phyloP scores from a whole-genome alignment of 1,139 yeast genomes.

The Zygosaccharomyces sapae region DNA sequence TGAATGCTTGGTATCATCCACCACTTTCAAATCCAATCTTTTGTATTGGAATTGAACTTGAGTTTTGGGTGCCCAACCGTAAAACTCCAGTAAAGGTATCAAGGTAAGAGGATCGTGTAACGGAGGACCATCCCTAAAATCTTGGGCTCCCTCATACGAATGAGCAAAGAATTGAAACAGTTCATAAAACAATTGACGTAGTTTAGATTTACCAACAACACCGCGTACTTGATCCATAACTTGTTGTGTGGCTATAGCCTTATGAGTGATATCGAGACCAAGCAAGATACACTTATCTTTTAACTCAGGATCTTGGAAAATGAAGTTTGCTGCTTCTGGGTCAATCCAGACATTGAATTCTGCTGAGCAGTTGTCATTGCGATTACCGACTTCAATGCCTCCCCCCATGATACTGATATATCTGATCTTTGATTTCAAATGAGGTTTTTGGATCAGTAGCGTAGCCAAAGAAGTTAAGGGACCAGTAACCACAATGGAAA shows the following conservation, averaged over 20 bases:
- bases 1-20: conserved; percentile 32
- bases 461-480: conserved; percentile 66
- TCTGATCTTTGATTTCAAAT: conserved; percentile 44
- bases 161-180: conserved; percentile 54
- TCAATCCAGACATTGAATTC: conserved; percentile 78
- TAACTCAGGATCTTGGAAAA: conserved; percentile 48
- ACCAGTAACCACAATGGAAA: conserved; percentile 66
- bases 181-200: conserved; percentile 54
- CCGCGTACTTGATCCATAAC: conserved; percentile 40
- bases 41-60: conserved; percentile 35
- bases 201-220: conserved; percentile 34
- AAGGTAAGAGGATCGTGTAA: conserved; percentile 80
- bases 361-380: conserved; percentile 53
- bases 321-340: conserved; percentile 64
- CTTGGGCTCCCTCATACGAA: conserved; percentile 45
- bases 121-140: conserved; percentile 61
- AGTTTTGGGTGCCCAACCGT: conserved; percentile 29
- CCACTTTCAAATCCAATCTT: conserved; percentile 38
- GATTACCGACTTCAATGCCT: conserved; percentile 42
- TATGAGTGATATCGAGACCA: conserved; percentile 71
- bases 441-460: conserved; percentile 51
- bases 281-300: conserved; percentile 50
- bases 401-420: conserved; percentile 75
- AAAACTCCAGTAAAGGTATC: conserved; percentile 51
- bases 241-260: conserved; percentile 53